A percentile compares a stretch with the other conserved stretches of the same genome.
phyloP scores from a whole-genome alignment of 495 filamentous ascomycete genomes.

The Tuber umbilicatum region DNA sequence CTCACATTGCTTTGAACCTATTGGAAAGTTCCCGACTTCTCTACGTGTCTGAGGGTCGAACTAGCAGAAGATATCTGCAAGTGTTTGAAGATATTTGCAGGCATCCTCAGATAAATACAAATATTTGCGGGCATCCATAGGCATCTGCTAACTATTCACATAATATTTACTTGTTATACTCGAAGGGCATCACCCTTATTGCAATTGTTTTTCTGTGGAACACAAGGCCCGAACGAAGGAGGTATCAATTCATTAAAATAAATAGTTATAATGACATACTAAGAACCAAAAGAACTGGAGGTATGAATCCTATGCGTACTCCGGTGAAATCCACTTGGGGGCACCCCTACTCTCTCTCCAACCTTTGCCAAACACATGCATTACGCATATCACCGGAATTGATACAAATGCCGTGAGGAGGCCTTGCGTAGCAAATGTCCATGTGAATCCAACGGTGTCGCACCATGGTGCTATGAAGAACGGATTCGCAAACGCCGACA shows the following conservation, averaged over 20 bases:
- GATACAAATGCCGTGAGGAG: constrained; percentile 48
- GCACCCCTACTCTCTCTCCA: constrained; percentile 32
- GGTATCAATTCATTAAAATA: neutral
- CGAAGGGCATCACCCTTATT: neutral
- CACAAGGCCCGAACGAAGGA: neutral
- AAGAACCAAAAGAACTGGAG: neutral
- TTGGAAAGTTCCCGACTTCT: too few species aligned
- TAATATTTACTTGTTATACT: neutral
- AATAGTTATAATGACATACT: neutral
- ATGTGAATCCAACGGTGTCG: constrained; percentile 50
- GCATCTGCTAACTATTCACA: too few species aligned
- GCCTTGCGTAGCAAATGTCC: constrained; percentile 54
- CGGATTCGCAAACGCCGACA: constrained; percentile 46
- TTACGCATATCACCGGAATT: constrained; percentile 43
- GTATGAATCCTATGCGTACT: constrained; percentile 8
- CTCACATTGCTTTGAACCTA: too few species aligned
- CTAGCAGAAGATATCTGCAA: too few species aligned
- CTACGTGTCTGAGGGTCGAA: too few species aligned
- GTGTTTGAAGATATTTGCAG: too few species aligned
- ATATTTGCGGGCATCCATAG: too few species aligned
- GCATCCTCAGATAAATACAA: too few species aligned
- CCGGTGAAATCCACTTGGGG: constrained; percentile 25
- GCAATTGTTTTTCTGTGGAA: neutral
- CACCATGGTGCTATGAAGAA: constrained; percentile 57
- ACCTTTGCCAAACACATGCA: constrained; percentile 48